Base-by-base conservation (phyloP, 2,329 filamentous ascomycete species). In the Orbilia quercus region DNA sequence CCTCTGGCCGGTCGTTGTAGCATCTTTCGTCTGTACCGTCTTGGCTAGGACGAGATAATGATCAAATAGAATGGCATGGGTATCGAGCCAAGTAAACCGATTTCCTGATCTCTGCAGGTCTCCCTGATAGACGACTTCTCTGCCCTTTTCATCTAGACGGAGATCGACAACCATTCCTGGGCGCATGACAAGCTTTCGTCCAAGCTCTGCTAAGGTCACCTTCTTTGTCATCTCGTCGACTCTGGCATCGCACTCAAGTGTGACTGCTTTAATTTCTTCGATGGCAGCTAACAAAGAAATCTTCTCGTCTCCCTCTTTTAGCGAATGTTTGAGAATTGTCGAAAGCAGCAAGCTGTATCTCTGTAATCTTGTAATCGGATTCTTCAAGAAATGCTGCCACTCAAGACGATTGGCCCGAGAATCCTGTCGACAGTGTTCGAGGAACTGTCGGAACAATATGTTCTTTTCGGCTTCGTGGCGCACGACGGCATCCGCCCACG, bases 41-140 rank as follows among this genome's bases (percentile, higher is more conserved):
- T 99, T 99, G 40, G 95, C 91, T 47, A 99, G 83, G 34, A 99
- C 93, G 38, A 99, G 85, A 80, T 97, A 99, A 81, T 99, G 93
- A 78, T 99, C 96, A 79, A 99, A 98, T 0, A 99, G 85, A 48
- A 99, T 86, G 1, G 91, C 92, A 79, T 97, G 92, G 0, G 91
- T 96, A 78, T 99, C 95, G 6, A 98, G 88, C 90, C 94, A 96
- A 75, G 89, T 90, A 79, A 98, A 95, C 65, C 92, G 89, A 80
- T 91, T 96, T 63, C 94, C 92, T 83, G 92, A 90, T 75, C 95
- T 86, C 80, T 96, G 92, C 66, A 99, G 82, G 77, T 98, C 93
- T 66, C 95, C 95, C 77, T 93, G 88, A 80, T 90, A 90, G 74
- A 99, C 90, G 64, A 99, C 85, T 79, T 96, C 90, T 75, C 95